phyloP scores from a whole-genome alignment of 495 filamentous ascomycete genomes.

The Aspergillus conjunctus region DNA sequence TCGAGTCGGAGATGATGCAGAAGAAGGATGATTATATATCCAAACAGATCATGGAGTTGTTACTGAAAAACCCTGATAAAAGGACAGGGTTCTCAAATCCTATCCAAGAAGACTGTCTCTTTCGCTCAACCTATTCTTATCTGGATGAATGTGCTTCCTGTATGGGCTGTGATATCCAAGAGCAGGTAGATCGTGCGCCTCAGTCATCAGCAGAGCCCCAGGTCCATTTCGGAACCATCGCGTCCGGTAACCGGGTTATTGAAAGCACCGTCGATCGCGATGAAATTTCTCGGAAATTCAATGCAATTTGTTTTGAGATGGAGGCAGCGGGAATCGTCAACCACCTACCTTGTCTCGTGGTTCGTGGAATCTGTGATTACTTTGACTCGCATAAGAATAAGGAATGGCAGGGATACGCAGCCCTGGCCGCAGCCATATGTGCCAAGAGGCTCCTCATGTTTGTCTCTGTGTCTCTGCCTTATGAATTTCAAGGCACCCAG shows the following conservation, averaged over 20 bases:
- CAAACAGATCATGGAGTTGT: background rate
- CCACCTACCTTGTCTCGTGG: conserved; percentile 29
- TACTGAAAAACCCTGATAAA: background rate
- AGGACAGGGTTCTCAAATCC: background rate
- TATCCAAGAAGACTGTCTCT: conserved; percentile 34
- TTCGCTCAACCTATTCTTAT: conserved; percentile 32
- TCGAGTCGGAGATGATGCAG: background rate
- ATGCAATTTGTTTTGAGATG: conserved; percentile 50
- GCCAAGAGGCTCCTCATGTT: too few relatives aligned
- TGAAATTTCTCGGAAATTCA: conserved; percentile 19
- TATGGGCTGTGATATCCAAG: conserved; percentile 18
- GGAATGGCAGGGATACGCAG: conserved; percentile 30
- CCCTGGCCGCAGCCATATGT: conserved; percentile 36
- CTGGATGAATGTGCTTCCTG: conserved; percentile 17
- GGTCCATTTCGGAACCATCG: conserved; percentile 24
- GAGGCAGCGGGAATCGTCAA: conserved; percentile 46
- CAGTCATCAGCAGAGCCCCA: conserved; percentile 9
- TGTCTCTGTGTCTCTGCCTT: too few relatives aligned
- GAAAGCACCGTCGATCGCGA: conserved; percentile 15
- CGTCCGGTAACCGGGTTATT: conserved; percentile 26
- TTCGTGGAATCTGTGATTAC: conserved; percentile 41
- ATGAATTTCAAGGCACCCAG: too few relatives aligned
- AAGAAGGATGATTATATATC: background rate
- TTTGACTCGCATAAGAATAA: conserved; percentile 40
- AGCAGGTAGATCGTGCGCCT: conserved; percentile 12